Percentiles rank a stretch among this genome's conserved stretches.
These are phyloP conservation scores for Aspergillus sp. DNA, from an alignment of 2,329 filamentous ascomycete genomes.

Conservation along the genomic window DNA sequence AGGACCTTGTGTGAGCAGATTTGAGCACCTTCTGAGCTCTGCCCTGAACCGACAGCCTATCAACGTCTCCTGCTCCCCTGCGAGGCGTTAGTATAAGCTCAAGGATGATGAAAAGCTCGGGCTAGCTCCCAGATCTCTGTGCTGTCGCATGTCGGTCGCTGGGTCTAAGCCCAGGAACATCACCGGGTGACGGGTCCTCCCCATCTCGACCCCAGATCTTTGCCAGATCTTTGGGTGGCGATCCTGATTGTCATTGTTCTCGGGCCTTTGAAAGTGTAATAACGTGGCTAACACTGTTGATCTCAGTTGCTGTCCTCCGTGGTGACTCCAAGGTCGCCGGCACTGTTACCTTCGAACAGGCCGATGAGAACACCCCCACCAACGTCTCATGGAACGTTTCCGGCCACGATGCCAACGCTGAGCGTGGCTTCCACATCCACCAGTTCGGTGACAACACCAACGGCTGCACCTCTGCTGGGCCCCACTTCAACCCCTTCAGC, in stretches of 20 bases:
- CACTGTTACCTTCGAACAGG: slow-evolving; percentile 94
- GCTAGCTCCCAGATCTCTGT: neutral
- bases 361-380: slow-evolving; percentile 75
- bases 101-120: slow-evolving; percentile 2
- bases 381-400: slow-evolving; percentile 89
- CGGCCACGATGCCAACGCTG: slow-evolving; percentile 89
- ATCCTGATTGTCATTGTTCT: neutral
- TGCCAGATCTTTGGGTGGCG: neutral
- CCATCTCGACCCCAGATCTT: neutral
- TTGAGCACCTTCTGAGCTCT: slow-evolving; percentile 42
- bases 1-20: slow-evolving; percentile 43
- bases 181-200: neutral
- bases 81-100: slow-evolving; percentile 10
- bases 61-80: slow-evolving; percentile 17
- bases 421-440: slow-evolving; percentile 98
- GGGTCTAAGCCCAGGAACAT: slow-evolving; percentile 7
- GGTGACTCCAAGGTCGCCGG: slow-evolving; percentile 96
- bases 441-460: slow-evolving; percentile 99
- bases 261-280: slow-evolving; percentile 1
- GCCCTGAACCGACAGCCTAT: slow-evolving; percentile 26
- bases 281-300: slow-evolving; percentile 9
- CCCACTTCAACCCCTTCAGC: slow-evolving; percentile 96
- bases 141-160: slow-evolving; percentile 2
- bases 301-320: slow-evolving; percentile 86
- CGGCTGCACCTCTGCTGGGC: slow-evolving; percentile 96